Percentiles rank a stretch among this genome's conserved stretches.
These are phyloP conservation scores for Acacia acuminata DNA, from an alignment of 306 rosid species.

Conservation along the genomic window DNA sequence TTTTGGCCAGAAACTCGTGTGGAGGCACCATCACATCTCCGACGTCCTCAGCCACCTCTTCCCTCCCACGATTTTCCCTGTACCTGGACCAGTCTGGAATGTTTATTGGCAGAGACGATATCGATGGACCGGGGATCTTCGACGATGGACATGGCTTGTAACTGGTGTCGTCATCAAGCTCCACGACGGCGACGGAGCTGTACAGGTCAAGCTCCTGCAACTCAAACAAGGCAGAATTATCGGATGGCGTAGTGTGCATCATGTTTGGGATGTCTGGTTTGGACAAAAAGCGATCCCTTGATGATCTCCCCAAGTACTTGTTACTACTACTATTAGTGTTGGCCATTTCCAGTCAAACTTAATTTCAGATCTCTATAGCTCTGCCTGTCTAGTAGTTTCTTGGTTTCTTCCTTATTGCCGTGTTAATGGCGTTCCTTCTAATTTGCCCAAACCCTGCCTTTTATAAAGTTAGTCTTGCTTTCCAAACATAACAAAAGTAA, in stretches of 20 bases:
- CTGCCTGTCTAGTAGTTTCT: background rate
- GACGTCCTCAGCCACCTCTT: background rate
- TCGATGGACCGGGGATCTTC: background rate
- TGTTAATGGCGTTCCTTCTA: background rate
- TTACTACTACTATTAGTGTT: background rate
- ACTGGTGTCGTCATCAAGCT: background rate
- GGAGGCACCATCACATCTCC: background rate
- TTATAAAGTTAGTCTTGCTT: background rate
- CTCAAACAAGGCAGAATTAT: background rate
- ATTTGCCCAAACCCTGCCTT: background rate
- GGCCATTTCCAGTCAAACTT: background rate
- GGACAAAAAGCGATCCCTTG: background rate
- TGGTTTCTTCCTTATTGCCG: background rate
- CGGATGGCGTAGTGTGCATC: background rate
- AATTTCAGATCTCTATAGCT: background rate
- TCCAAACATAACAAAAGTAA: background rate
- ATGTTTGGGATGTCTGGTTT: background rate
- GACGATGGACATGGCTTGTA: background rate
- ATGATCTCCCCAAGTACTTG: background rate
- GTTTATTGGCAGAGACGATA: conserved; percentile 62
- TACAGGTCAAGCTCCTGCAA: background rate
- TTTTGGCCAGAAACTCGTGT: background rate
- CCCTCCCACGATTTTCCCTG: background rate
- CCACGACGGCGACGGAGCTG: background rate
- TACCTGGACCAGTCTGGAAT: conserved; percentile 88